Evolutionary conservation across 768 basidiomycete genomes (phyloP).

Genomic region (Rickenella mellea): DNA sequence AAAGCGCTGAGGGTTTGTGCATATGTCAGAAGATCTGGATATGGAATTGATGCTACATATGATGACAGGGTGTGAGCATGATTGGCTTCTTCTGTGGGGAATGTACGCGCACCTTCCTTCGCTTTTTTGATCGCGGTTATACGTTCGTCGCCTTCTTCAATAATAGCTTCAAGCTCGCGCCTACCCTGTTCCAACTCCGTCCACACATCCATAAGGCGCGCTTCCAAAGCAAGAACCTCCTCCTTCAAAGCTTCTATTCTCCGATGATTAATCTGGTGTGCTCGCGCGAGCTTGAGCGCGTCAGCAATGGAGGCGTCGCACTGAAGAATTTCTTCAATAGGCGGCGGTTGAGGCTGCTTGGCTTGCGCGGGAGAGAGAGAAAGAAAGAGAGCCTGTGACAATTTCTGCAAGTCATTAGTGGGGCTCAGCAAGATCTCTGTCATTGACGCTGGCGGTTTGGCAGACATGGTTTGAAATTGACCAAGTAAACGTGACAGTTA

Average conservation of each 20-base stretch:
- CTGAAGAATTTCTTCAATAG: slow-evolving; percentile 41
- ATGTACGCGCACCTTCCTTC: slow-evolving; percentile 47
- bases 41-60: slow-evolving; percentile 60
- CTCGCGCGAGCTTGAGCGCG: slow-evolving; percentile 54
- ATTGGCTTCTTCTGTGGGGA: not conserved
- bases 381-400: slow-evolving; percentile 62
- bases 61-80: not conserved
- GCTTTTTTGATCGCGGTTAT: slow-evolving; percentile 63
- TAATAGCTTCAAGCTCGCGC: slow-evolving; percentile 56
- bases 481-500: not conserved
- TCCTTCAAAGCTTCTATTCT: slow-evolving; percentile 61
- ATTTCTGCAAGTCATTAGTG: slow-evolving; percentile 47
- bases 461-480: not conserved
- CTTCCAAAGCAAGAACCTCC: slow-evolving; percentile 62
- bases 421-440: slow-evolving; percentile 53
- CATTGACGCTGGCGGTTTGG: slow-evolving; percentile 31
- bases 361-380: slow-evolving; percentile 62
- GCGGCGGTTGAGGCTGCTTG: slow-evolving; percentile 47
- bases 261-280: slow-evolving; percentile 69
- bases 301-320: slow-evolving; percentile 58
- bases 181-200: slow-evolving; percentile 56
- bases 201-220: slow-evolving; percentile 60
- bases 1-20: slow-evolving; percentile 80
- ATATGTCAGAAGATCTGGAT: slow-evolving; percentile 75
- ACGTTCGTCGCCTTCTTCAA: slow-evolving; percentile 68